Conservation (phyloP, 106 monocot genomes). For the Triglochin maritima region DNA sequence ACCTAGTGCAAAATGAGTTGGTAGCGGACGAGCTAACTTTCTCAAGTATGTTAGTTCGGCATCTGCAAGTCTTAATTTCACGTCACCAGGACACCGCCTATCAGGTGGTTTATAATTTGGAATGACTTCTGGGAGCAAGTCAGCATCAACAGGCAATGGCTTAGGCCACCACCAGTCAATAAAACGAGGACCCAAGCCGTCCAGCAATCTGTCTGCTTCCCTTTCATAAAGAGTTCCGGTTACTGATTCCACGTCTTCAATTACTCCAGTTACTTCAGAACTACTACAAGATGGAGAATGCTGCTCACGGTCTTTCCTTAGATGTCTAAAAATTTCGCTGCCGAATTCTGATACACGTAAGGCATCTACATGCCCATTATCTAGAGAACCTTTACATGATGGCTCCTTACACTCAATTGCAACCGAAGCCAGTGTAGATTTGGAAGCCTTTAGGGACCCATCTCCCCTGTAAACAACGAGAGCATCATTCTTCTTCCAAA, state of each 20-base stretch:
- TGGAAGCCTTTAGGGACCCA: not conserved
- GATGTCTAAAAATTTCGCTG: not conserved
- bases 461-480: conserved; percentile 56
- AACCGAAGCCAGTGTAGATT: conserved; percentile 1
- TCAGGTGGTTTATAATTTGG: conserved; percentile 51
- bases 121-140: conserved; percentile 79
- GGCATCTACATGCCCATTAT: not conserved
- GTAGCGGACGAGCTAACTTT: conserved; percentile 61
- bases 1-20: conserved; percentile 96
- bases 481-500: conserved; percentile 53
- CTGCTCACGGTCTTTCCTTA: not conserved
- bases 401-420: not conserved
- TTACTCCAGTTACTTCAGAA: conserved; percentile 8
- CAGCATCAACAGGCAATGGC: conserved; percentile 92
- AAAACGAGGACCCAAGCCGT: conserved; percentile 85
- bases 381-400: conserved; percentile 5
- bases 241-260: conserved; percentile 4
- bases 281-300: not conserved
- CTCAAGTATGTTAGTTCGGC: conserved; percentile 67
- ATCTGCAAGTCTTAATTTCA: conserved; percentile 33
- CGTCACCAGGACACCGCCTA: conserved; percentile 47
- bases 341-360: not conserved
- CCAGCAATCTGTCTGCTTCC: conserved; percentile 65
- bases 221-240: conserved; percentile 62
- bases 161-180: conserved; percentile 88